Evolutionary conservation across 2,329 filamentous ascomycete species (phyloP), one percentile per base, ranked within the genome.

Genomic region (Colletotrichum phormii): DNA sequence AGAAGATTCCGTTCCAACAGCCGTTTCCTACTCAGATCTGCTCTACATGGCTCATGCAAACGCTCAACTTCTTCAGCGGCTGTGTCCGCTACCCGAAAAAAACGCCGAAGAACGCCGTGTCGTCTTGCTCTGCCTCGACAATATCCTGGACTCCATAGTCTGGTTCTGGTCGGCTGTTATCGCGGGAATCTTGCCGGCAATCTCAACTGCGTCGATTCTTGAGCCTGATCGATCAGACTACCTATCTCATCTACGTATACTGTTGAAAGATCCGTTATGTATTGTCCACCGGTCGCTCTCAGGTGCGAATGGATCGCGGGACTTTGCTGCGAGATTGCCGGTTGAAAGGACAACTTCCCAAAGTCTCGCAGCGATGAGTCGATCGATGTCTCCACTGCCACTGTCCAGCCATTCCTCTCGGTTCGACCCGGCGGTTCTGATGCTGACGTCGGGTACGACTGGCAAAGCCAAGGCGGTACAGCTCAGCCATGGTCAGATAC

Each of bases 391-490:
- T 4, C 15, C 18, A 18, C 4, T 11, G 11, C 18, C 15, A n/a
- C 4, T 5, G 2, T 3, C 8, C 8, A 12, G 9, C 18, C 2
- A 2, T 49, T 8, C 8, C 4, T n/a, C 18, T 9, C 7, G 1
- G 0, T 49, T 4, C 8, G 42, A 49, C 8, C 8, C 42, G 8
- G 42, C 42, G 4, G 42, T 49, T 22, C 22, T 54, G 5, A 29
- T 29, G 5, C 51, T 29, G 2, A 54, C 51, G 13, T 29, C 24
- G 7, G 51, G 51, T 6, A 54, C 11, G 5, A 54, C 51, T 26
- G 22, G 51, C 0, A 54, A 24, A 13, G 9, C 22, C 22, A 54
- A 54, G 51, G 51, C 51, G 9, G 51, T 54, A 1, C 22, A 24
- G 5, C 51, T 54, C 11, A 26, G 13, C 5, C n/a, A 26, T 54